Conservation (phyloP, 2,329 filamentous ascomycete species). For the Cytospora piceicola region DNA sequence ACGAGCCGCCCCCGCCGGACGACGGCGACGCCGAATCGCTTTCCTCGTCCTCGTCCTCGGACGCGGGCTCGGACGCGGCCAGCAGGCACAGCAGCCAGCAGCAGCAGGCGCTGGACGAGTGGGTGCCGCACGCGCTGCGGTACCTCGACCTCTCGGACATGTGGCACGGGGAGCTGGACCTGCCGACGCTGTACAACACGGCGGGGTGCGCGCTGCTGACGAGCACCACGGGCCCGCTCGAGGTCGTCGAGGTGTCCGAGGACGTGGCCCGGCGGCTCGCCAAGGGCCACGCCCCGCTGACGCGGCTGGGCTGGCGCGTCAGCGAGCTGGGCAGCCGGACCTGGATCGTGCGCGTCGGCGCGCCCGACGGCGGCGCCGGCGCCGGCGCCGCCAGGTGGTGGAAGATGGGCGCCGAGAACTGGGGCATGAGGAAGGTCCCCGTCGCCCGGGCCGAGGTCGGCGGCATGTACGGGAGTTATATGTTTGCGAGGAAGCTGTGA, state of each 20-base stretch:
- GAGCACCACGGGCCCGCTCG: slow-evolving; percentile 66
- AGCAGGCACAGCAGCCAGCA: slow-evolving; percentile 31
- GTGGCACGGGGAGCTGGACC: slow-evolving; percentile 62
- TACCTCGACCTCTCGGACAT: slow-evolving; percentile 81
- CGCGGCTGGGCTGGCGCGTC: slow-evolving; percentile 69
- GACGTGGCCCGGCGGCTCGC: slow-evolving; percentile 68
- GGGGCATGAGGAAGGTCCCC: slow-evolving; percentile 91
- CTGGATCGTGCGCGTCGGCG: slow-evolving; percentile 65
- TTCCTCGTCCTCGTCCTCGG: no score
- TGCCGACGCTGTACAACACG: slow-evolving; percentile 57
- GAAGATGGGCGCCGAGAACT: slow-evolving; percentile 85
- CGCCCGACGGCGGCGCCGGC: slow-evolving; percentile 60
- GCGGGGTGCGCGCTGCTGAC: slow-evolving; percentile 60
- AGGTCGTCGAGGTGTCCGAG: slow-evolving; percentile 75
- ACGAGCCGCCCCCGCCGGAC: slow-evolving; percentile 39
- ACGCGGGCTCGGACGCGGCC: slow-evolving; percentile 12
- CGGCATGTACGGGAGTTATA: slow-evolving; percentile 82
- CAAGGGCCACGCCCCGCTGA: slow-evolving; percentile 64
- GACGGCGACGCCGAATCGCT: not conserved
- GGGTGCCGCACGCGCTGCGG: slow-evolving; percentile 64
- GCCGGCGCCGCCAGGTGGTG: slow-evolving; percentile 67
- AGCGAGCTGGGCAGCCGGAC: slow-evolving; percentile 69
- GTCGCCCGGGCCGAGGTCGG: slow-evolving; percentile 90
- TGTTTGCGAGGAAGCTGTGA: slow-evolving; percentile 64
- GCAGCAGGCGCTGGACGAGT: slow-evolving; percentile 40